phyloP scores from a whole-genome alignment of 2,329 filamentous ascomycete species.

The Fusarium sp. region DNA sequence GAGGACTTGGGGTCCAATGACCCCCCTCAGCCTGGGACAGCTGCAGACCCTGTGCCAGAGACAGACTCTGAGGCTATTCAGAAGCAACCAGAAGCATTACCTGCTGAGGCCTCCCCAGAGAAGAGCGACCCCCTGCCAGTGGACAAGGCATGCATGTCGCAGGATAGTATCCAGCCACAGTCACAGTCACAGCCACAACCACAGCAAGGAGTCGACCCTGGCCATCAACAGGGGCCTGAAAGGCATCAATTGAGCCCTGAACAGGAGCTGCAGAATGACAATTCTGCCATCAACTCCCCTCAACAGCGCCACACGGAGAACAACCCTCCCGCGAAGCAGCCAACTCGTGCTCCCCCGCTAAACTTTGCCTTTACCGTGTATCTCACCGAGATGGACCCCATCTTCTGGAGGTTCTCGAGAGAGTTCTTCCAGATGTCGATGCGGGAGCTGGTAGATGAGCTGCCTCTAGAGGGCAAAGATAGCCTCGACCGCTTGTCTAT shows the following conservation, averaged over 20 bases:
- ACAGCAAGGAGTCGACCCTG: neutral
- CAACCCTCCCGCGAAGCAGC: no score
- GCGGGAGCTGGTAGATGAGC: slow-evolving; percentile 13
- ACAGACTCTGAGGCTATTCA: neutral
- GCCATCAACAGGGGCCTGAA: neutral
- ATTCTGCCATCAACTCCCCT: no score
- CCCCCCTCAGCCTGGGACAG: neutral
- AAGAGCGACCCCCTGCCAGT: neutral
- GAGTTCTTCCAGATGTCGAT: slow-evolving; percentile 23
- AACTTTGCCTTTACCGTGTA: slow-evolving; percentile 23
- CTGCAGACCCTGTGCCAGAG: neutral
- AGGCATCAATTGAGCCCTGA: neutral
- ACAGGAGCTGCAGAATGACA: neutral
- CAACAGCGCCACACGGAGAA: no score
- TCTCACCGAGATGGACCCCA: neutral
- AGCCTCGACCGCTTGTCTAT: slow-evolving; percentile 20
- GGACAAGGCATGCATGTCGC: no score
- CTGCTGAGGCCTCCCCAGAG: no score
- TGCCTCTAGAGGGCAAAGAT: slow-evolving; percentile 28
- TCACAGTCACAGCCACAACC: neutral
- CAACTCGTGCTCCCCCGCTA: neutral
- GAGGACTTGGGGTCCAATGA: neutral
- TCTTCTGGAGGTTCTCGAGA: slow-evolving; percentile 3
- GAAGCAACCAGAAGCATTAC: neutral
- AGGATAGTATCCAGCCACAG: neutral